phyloP scores from a whole-genome alignment of 805 yeast genomes.

The Wickerhamiella brachini region DNA sequence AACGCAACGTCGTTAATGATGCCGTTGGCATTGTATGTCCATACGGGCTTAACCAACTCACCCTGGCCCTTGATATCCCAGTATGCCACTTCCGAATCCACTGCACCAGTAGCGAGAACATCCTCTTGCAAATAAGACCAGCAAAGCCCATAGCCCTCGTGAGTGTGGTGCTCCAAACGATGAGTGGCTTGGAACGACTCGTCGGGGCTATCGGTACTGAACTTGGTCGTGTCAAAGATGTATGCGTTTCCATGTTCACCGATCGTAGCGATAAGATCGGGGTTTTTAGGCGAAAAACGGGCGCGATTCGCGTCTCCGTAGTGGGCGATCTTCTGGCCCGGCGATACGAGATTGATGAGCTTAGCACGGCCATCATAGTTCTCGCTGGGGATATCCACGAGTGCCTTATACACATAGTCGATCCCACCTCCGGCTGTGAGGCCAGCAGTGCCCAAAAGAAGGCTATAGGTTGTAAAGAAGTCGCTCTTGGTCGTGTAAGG shows the following conservation, averaged over 20 bases:
- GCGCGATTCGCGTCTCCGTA: slow-evolving; percentile 55
- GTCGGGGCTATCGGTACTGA: slow-evolving; percentile 6
- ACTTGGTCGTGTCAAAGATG: slow-evolving; percentile 17
- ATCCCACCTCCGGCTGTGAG: slow-evolving; percentile 32
- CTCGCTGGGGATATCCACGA: slow-evolving; percentile 25
- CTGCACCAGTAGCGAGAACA: slow-evolving; percentile 47
- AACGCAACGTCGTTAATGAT: slow-evolving; percentile 58
- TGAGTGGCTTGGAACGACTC: slow-evolving; percentile 11
- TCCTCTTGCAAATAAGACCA: slow-evolving; percentile 39
- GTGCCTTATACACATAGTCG: slow-evolving; percentile 33
- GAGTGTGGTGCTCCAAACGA: slow-evolving; percentile 39
- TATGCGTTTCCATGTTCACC: slow-evolving; percentile 29
- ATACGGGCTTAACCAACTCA: slow-evolving; percentile 27
- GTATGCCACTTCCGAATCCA: slow-evolving; percentile 51
- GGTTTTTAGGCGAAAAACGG: slow-evolving; percentile 36
- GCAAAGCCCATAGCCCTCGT: slow-evolving; percentile 57
- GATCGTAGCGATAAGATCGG: slow-evolving; percentile 39
- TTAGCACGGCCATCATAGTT: slow-evolving; percentile 5
- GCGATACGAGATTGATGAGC: slow-evolving; percentile 3
- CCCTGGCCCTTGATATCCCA: slow-evolving; percentile 41
- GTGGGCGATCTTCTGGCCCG: slow-evolving; percentile 38
- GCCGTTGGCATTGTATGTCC: slow-evolving; percentile 28
- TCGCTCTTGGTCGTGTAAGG: slow-evolving; percentile 6
- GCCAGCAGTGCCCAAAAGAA: slow-evolving; percentile 55
- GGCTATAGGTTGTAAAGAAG: slow-evolving; percentile 27